Evolutionary conservation across 805 yeast species (phyloP).

Genomic region (Candida arabinofermentans): DNA sequence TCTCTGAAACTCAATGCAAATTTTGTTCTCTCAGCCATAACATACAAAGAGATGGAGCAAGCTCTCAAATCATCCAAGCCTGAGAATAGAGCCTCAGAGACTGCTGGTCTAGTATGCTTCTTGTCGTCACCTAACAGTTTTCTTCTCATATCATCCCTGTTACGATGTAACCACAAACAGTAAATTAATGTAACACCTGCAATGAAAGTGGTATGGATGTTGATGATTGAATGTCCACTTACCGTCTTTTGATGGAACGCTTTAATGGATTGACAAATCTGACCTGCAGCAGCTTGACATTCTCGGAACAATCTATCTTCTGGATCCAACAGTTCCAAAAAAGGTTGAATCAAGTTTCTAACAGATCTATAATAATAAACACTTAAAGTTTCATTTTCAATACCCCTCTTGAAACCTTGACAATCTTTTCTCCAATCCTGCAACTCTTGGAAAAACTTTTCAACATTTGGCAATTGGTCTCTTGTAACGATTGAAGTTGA

Average conservation of each 20-base stretch:
- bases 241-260: conserved; percentile 61
- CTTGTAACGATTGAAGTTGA: conserved; percentile 26
- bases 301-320: conserved; percentile 56
- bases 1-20: conserved; percentile 61
- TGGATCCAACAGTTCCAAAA: conserved; percentile 56
- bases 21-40: conserved; percentile 62
- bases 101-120: conserved; percentile 56
- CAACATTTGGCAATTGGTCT: conserved; percentile 47
- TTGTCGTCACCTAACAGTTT: conserved; percentile 52
- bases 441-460: conserved; percentile 47
- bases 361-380: conserved; percentile 59
- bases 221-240: conserved; percentile 60
- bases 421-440: conserved; percentile 57
- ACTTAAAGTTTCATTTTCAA: conserved; percentile 57
- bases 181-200: conserved; percentile 67
- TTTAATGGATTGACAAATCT: conserved; percentile 59
- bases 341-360: conserved; percentile 59
- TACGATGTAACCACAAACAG: conserved; percentile 64
- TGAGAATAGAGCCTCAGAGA: conserved; percentile 48
- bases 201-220: conserved; percentile 62
- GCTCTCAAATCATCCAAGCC: conserved; percentile 63
- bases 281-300: conserved; percentile 72
- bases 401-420: conserved; percentile 41
- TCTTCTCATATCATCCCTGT: conserved; percentile 54
- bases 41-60: conserved; percentile 60